A percentile compares a stretch with the other conserved stretches of the same genome.
phyloP scores from a whole-genome alignment of 371 early-diverging fungal species.

The Lichtheimia ornata region DNA sequence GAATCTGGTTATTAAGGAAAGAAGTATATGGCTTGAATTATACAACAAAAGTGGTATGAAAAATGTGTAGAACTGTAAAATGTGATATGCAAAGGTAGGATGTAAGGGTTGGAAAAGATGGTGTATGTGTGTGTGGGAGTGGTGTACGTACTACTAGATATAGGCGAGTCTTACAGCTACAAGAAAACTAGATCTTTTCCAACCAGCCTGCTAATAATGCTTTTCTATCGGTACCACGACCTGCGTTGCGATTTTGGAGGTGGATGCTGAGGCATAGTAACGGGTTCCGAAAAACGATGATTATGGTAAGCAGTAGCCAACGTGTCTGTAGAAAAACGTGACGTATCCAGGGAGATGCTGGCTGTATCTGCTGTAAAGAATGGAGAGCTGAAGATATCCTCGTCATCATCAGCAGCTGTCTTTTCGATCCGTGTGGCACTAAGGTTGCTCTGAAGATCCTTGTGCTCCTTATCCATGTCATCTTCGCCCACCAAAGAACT shows the following conservation, averaged over 20 bases:
- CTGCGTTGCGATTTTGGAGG: background rate
- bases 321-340: slow-evolving; percentile 14
- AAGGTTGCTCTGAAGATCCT: too few species aligned
- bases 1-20: too few species aligned
- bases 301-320: background rate
- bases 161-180: background rate
- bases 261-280: background rate
- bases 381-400: slow-evolving; percentile 11
- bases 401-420: background rate
- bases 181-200: background rate
- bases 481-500: too few species aligned
- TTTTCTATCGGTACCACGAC: background rate
- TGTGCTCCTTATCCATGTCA: too few species aligned
- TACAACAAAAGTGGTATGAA: too few species aligned
- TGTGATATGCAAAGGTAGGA: too few species aligned
- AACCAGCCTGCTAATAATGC: background rate
- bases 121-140: too few species aligned
- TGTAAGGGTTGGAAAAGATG: too few species aligned
- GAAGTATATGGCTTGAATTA: too few species aligned
- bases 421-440: background rate
- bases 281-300: background rate
- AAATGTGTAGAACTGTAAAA: too few species aligned
- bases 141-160: background rate
- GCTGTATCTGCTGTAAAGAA: slow-evolving; percentile 17
- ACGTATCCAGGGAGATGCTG: slow-evolving; percentile 14